These are phyloP conservation scores for Taphrina confusa DNA, from an alignment of 1,139 yeast species.

Conservation along the genomic window DNA sequence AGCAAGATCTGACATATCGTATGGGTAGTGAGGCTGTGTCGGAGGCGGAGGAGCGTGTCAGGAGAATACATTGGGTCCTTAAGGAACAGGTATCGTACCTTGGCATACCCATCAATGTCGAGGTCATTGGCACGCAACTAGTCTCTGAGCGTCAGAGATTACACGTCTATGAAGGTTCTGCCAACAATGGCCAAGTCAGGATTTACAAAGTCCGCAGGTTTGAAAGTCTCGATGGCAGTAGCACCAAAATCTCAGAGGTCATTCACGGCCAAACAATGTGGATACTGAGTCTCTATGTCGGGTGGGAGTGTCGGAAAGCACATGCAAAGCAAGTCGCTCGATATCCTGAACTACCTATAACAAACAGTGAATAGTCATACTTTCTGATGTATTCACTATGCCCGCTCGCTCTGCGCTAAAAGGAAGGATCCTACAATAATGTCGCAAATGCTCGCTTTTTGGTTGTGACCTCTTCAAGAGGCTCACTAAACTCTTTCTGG, in stretches of 20 bases:
- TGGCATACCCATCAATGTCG: conserved; percentile 12
- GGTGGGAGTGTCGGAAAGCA: conserved; percentile 26
- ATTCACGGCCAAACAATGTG: conserved; percentile 23
- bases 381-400: too few species aligned
- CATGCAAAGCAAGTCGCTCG: conserved; percentile 16
- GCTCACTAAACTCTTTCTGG: conserved; percentile 72
- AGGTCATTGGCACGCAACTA: conserved; percentile 22
- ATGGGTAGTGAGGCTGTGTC: not conserved
- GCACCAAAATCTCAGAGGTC: conserved; percentile 9
- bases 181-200: conserved; percentile 18
- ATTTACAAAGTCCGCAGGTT: conserved; percentile 24
- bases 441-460: conserved; percentile 65
- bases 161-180: conserved; percentile 23
- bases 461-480: conserved; percentile 56
- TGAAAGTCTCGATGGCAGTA: not conserved
- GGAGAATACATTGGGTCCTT: conserved; percentile 9
- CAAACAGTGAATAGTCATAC: not conserved
- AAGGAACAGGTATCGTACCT: conserved; percentile 14
- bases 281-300: conserved; percentile 11
- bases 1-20: conserved; percentile 2
- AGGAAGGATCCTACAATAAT: conserved; percentile 32
- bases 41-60: not conserved
- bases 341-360: conserved; percentile 2
- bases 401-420: not conserved
- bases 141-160: not conserved